Conservation (phyloP, 208 protist species). For the Leishmania tarentolae region DNA sequence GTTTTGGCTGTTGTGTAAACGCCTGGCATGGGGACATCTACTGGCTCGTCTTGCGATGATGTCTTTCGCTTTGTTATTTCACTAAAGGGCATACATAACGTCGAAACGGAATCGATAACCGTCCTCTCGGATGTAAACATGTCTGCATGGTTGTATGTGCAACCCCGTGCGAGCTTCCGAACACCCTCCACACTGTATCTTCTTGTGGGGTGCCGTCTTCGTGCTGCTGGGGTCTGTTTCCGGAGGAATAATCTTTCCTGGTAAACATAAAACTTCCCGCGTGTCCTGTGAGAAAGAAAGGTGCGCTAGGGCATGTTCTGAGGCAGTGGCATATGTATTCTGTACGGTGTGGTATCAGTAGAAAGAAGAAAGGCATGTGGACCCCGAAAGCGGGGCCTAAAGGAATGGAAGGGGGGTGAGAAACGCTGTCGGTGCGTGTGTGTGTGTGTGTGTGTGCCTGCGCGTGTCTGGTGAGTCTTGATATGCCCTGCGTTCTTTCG, state of each 20-base stretch:
- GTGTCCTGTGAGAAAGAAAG: neutral
- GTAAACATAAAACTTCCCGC: neutral
- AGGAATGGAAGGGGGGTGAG: too few relatives aligned
- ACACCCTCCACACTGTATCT: neutral
- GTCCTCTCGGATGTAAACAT: neutral
- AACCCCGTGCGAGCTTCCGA: neutral
- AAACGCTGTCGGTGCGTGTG: neutral
- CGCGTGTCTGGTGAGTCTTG: neutral
- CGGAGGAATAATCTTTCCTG: neutral
- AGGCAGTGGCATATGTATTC: neutral
- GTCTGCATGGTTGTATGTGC: neutral
- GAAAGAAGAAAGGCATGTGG: neutral
- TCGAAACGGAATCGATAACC: too few relatives aligned
- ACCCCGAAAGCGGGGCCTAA: neutral
- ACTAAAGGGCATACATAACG: neutral
- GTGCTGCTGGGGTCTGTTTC: neutral
- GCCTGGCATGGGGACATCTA: neutral
- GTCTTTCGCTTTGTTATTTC: neutral
- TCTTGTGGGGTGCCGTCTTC: neutral
- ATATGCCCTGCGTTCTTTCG: neutral
- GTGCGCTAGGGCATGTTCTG: neutral
- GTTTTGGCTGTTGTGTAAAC: neutral
- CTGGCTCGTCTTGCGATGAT: neutral
- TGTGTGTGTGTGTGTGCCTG: constrained; percentile 1
- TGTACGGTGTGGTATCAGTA: neutral